These are phyloP conservation scores for Keithomyces neogunnii DNA, from an alignment of 2,329 filamentous ascomycete genomes.

Conservation along the genomic window DNA sequence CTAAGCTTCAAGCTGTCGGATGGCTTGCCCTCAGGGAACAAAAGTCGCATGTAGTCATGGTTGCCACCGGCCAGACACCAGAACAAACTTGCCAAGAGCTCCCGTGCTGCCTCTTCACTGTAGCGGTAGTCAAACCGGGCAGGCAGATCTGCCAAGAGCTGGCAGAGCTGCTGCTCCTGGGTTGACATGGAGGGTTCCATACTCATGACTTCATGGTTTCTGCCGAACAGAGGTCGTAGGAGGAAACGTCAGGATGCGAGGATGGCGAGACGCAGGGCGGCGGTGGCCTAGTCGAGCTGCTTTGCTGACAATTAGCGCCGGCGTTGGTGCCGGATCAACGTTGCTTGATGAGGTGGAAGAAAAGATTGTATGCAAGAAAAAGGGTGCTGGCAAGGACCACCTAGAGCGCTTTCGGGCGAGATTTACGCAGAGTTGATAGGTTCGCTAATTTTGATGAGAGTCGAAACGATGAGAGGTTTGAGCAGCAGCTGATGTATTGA, in stretches of 20 bases:
- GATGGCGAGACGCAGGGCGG: background rate
- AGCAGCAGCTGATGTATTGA: too few relatives aligned
- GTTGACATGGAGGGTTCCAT: conserved; percentile 52
- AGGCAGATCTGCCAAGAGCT: conserved; percentile 73
- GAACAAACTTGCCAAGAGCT: conserved; percentile 75
- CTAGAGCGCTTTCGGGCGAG: background rate
- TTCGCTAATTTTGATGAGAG: background rate
- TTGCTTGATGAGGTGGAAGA: background rate
- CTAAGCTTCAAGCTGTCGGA: conserved; percentile 65
- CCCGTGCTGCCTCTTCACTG: conserved; percentile 57
- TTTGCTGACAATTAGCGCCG: background rate
- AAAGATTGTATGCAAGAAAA: background rate
- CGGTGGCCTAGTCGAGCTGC: conserved; percentile 9
- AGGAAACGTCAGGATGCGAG: background rate
- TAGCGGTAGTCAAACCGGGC: conserved; percentile 67
- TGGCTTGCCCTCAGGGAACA: conserved; percentile 73
- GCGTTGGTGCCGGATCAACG: background rate
- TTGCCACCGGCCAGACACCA: conserved; percentile 73
- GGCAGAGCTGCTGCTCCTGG: conserved; percentile 75
- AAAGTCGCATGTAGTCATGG: conserved; percentile 62
- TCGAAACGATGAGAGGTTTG: background rate
- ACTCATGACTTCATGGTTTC: conserved; percentile 20
- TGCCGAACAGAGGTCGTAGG: background rate
- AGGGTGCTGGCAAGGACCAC: background rate
- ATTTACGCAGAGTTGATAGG: background rate